phyloP scores from a whole-genome alignment of 2,329 filamentous ascomycete species.

The Claviceps quebecensis region DNA sequence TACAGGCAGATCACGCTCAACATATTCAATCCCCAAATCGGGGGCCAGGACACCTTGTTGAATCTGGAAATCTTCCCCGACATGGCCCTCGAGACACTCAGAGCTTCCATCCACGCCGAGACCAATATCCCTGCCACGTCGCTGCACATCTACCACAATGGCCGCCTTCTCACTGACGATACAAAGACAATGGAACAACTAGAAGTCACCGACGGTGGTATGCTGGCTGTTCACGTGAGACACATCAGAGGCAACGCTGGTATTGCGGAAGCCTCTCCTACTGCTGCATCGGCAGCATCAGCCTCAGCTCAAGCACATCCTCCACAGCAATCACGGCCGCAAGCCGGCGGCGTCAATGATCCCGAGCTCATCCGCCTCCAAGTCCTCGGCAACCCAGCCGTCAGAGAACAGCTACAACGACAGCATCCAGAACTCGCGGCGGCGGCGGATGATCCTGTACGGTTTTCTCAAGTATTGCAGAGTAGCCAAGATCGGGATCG shows the following conservation, averaged over 20 bases:
- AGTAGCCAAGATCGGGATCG: slow-evolving; percentile 57
- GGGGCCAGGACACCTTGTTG: slow-evolving; percentile 58
- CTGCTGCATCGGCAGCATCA: slow-evolving; percentile 20
- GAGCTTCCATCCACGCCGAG: slow-evolving; percentile 78
- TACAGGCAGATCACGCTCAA: slow-evolving; percentile 75
- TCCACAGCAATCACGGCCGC: slow-evolving; percentile 20
- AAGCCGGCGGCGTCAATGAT: slow-evolving; percentile 37
- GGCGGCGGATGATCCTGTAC: slow-evolving; percentile 58
- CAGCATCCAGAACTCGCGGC: slow-evolving; percentile 65
- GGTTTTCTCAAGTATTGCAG: slow-evolving; percentile 60
- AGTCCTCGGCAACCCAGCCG: slow-evolving; percentile 62
- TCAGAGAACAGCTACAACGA: slow-evolving; percentile 56
- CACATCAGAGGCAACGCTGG: slow-evolving; percentile 36
- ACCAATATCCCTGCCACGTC: slow-evolving; percentile 55
- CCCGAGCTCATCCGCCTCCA: slow-evolving; percentile 72
- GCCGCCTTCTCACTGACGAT: slow-evolving; percentile 63
- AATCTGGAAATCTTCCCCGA: slow-evolving; percentile 70
- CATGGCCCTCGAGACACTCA: slow-evolving; percentile 73
- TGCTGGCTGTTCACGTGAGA: slow-evolving; percentile 75
- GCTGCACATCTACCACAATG: slow-evolving; percentile 86
- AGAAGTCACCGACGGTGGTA: slow-evolving; percentile 74
- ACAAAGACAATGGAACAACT: slow-evolving; percentile 69
- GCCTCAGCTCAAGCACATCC: slow-evolving; percentile 17
- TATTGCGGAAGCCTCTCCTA: slow-evolving; percentile 5
- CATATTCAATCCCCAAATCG: slow-evolving; percentile 60